These are phyloP conservation scores for Hanseniaspora meyeri DNA, from an alignment of 805 yeast genomes.

Conservation along the genomic window DNA sequence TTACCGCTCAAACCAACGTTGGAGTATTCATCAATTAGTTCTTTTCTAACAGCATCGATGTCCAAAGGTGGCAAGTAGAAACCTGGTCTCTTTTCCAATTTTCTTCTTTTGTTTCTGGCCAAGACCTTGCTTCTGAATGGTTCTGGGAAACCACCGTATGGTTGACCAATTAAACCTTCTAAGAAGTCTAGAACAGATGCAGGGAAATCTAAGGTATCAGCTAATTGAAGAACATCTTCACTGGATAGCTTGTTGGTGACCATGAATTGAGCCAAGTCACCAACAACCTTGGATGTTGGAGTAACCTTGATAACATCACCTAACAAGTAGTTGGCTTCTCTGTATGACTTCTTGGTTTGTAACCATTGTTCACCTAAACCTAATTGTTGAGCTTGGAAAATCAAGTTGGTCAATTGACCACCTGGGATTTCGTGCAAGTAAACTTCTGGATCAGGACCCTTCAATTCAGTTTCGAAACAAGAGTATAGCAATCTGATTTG, in stretches of 20 bases:
- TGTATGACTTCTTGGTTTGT: slow-evolving; percentile 89
- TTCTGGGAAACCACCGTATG: slow-evolving; percentile 99
- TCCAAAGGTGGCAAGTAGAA: slow-evolving; percentile 77
- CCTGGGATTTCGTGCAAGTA: slow-evolving; percentile 98
- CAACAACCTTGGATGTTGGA: slow-evolving; percentile 99
- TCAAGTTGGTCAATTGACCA: slow-evolving; percentile 93
- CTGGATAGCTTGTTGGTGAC: slow-evolving; percentile 81
- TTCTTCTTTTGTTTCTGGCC: slow-evolving; percentile 74
- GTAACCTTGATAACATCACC: slow-evolving; percentile 98
- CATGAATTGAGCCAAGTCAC: slow-evolving; percentile 99
- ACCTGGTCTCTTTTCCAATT: slow-evolving; percentile 85
- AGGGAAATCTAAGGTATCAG: slow-evolving; percentile 91
- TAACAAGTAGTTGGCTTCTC: slow-evolving; percentile 74
- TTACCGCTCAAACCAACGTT: slow-evolving; percentile 8
- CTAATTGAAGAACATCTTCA: slow-evolving; percentile 78
- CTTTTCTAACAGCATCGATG: slow-evolving; percentile 56
- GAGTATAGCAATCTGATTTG: slow-evolving; percentile 95
- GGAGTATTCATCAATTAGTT: slow-evolving; percentile 66
- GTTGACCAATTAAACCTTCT: slow-evolving; percentile 98
- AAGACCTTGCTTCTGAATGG: slow-evolving; percentile 88
- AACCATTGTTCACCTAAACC: slow-evolving; percentile 96
- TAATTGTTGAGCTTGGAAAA: slow-evolving; percentile 98
- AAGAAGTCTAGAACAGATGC: slow-evolving; percentile 95
- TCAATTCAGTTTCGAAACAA: slow-evolving; percentile 94
- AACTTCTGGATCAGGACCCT: slow-evolving; percentile 99